Conservation (phyloP, 208 protist genomes). For the Leishmania lainsoni region DNA sequence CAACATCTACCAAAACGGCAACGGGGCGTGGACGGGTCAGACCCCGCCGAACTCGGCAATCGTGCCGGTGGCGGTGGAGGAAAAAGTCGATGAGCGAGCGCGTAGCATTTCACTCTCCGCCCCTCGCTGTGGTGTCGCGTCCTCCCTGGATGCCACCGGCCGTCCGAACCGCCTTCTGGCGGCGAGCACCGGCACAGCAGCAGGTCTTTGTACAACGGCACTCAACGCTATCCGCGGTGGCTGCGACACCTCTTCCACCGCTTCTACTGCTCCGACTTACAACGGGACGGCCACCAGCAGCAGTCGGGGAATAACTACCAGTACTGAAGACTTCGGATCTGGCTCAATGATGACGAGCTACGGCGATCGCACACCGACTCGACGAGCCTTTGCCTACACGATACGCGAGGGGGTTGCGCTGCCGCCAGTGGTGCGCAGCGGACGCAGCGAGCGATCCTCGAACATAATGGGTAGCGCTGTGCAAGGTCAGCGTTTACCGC, state of each 20-base stretch:
- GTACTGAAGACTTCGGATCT: slow-evolving; percentile 7
- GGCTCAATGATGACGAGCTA: neutral
- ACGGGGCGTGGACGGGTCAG: neutral
- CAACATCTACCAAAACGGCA: slow-evolving; percentile 14
- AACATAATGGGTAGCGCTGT: slow-evolving; percentile 12
- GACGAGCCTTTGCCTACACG: slow-evolving; percentile 13
- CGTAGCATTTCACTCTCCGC: slow-evolving; percentile 26
- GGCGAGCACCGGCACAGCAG: neutral
- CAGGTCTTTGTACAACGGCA: slow-evolving; percentile 9
- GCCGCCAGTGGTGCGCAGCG: slow-evolving; percentile 26
- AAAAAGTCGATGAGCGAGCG: slow-evolving; percentile 12
- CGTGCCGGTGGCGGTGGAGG: slow-evolving; percentile 1
- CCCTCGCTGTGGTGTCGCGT: slow-evolving; percentile 18
- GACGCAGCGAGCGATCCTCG: slow-evolving; percentile 14
- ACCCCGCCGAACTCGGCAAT: neutral
- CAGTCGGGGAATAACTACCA: neutral
- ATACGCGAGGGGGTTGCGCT: slow-evolving; percentile 24
- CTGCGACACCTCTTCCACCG: slow-evolving; percentile 4
- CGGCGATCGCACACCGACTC: slow-evolving; percentile 20
- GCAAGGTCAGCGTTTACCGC: slow-evolving; percentile 12
- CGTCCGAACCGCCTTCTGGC: slow-evolving; percentile 19
- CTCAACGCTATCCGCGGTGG: slow-evolving; percentile 13
- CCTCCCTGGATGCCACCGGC: slow-evolving; percentile 17
- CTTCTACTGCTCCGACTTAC: neutral
- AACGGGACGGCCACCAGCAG: slow-evolving; percentile 7